phyloP scores from a whole-genome alignment of 108 stramenopile genomes.

The Schizochytrium sp. region DNA sequence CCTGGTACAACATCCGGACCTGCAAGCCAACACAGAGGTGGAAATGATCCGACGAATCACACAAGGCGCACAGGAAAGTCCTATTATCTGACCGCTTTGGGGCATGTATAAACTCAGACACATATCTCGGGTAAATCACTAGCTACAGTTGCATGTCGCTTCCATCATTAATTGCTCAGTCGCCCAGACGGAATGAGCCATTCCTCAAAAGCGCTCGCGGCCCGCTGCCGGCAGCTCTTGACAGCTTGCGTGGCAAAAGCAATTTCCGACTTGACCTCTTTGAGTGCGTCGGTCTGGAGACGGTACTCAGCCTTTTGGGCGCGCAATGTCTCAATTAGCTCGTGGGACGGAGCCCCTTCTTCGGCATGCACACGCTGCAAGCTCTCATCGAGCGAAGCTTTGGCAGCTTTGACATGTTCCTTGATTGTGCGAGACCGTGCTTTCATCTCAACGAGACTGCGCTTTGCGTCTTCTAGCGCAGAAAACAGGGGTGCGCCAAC shows the following conservation, averaged over 20 bases:
- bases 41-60: not conserved
- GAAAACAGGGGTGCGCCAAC: not conserved
- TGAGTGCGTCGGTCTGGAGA: not conserved
- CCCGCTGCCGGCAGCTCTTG: not conserved
- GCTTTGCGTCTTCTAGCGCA: not conserved
- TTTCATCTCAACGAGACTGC: not conserved
- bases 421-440: not conserved
- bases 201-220: not conserved
- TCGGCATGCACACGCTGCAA: not conserved
- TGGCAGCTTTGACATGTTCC: not conserved
- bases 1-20: not conserved
- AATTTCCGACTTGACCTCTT: not conserved
- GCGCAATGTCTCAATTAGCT: not conserved
- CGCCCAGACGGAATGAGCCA: not conserved
- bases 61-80: not conserved
- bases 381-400: not conserved
- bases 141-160: no score
- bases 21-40: not conserved
- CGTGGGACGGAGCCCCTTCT: not conserved
- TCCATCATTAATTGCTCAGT: no score
- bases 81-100: not conserved
- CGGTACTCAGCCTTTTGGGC: not conserved
- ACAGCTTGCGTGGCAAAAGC: constrained; percentile 28
- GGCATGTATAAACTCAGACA: not conserved
- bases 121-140: not conserved